Conservation (phyloP, 495 filamentous ascomycete species). For the Apodospora peruviana region DNA sequence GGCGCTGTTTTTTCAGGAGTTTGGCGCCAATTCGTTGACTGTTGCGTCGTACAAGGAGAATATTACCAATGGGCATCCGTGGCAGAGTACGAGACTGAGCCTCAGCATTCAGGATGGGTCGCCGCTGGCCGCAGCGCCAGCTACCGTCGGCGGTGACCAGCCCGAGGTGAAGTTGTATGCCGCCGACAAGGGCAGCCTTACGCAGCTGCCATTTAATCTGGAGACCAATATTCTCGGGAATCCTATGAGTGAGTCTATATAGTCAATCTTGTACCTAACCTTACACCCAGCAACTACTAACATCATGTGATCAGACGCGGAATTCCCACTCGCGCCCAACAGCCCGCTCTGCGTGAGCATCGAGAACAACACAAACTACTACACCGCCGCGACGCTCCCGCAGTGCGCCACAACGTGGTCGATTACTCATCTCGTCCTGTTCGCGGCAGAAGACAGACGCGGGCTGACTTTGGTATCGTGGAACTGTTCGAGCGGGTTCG, state of each 20-base stretch:
- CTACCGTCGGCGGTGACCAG: background rate
- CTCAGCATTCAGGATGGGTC: constrained; percentile 8
- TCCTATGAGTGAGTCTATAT: background rate
- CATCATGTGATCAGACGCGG: no score
- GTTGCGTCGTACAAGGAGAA: constrained; percentile 1
- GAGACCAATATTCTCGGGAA: background rate
- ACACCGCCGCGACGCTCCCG: background rate
- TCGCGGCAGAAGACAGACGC: background rate
- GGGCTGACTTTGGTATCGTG: constrained; percentile 5
- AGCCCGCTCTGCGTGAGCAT: background rate
- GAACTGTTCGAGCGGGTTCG: constrained; percentile 13
- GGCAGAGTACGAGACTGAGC: constrained; percentile 4
- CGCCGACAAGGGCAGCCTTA: background rate
- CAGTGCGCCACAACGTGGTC: background rate
- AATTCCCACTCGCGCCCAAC: background rate
- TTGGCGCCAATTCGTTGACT: constrained; percentile 7
- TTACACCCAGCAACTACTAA: background rate
- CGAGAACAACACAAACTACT: constrained; percentile 8
- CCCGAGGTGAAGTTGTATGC: background rate
- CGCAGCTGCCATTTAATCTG: background rate
- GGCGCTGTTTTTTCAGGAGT: constrained; percentile 7
- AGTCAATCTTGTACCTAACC: background rate
- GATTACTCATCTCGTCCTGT: constrained; percentile 12
- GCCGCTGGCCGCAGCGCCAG: constrained; percentile 5
- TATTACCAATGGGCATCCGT: background rate